Percentiles rank a stretch among this genome's conserved stretches.
Conservation (phyloP, 306 rosid genomes). For the Nissolia schottii region DNA sequence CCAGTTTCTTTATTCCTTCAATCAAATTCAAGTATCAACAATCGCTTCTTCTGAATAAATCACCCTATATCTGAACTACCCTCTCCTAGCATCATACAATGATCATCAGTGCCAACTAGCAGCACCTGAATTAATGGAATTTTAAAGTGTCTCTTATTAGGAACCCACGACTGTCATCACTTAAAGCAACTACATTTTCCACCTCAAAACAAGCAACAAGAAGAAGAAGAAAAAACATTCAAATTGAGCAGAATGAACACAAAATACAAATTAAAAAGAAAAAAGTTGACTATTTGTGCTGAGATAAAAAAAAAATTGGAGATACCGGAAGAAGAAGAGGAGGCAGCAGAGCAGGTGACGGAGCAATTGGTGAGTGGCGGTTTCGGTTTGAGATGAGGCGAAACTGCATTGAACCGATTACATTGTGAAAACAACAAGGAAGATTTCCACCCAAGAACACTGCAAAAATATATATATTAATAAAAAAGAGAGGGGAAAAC, state of each 20-base stretch:
- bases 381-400: slow-evolving; percentile 32
- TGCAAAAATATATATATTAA: too few relatives aligned
- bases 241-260: not conserved
- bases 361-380: slow-evolving; percentile 23
- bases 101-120: not conserved
- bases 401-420: slow-evolving; percentile 13
- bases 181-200: slow-evolving; percentile 5
- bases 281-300: not conserved
- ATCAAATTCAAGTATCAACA: slow-evolving; percentile 5
- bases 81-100: not conserved
- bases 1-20: too few relatives aligned
- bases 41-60: not conserved
- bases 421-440: slow-evolving; percentile 48
- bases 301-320: not conserved
- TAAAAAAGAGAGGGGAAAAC: not conserved
- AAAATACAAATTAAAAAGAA: not conserved
- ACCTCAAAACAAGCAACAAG: not conserved
- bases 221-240: not conserved
- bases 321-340: slow-evolving; percentile 62
- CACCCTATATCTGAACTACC: not conserved
- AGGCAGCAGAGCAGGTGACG: slow-evolving; percentile 49
- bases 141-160: not conserved
- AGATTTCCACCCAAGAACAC: slow-evolving; percentile 62
- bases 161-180: not conserved
- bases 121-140: not conserved